A percentile compares a stretch with the other conserved stretches of the same genome.
Evolutionary conservation across 176 grass and related monocot species (phyloP).

Genomic region (Avena atlantica): DNA sequence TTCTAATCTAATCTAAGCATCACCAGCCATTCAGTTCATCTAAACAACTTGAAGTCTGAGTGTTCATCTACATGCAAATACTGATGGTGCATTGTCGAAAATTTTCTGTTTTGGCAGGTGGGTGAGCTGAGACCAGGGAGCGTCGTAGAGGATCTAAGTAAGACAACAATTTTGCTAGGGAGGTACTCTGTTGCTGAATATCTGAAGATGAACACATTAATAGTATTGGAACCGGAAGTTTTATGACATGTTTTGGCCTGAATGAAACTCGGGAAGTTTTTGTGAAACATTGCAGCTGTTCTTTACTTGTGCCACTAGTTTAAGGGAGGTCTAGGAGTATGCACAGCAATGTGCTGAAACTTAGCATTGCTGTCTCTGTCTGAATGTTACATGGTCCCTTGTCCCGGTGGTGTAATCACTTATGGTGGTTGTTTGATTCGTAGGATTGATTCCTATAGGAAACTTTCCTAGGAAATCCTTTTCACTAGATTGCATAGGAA

Average conservation of each 20-base stretch:
- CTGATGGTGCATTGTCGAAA: background rate
- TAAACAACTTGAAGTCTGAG: background rate
- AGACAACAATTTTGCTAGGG: background rate
- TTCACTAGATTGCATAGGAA: too few species aligned
- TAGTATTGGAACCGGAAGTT: background rate
- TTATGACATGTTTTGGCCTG: background rate
- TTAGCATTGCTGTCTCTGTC: background rate
- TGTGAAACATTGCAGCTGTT: background rate
- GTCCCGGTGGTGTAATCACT: background rate
- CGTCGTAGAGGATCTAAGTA: background rate
- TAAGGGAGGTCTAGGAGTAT: background rate
- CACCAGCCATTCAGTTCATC: background rate
- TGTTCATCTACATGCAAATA: background rate
- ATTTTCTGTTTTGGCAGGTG: constrained; percentile 8
- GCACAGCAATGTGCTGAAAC: background rate
- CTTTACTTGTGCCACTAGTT: background rate
- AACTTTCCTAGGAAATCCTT: too few species aligned
- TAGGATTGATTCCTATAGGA: too few species aligned
- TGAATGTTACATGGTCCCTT: background rate
- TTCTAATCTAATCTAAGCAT: background rate
- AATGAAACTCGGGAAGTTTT: background rate
- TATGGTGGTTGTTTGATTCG: too few species aligned
- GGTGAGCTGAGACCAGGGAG: background rate
- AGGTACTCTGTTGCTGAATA: background rate
- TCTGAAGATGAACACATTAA: background rate